phyloP scores from a whole-genome alignment of 495 filamentous ascomycete genomes.

The Penicillium parvum region DNA sequence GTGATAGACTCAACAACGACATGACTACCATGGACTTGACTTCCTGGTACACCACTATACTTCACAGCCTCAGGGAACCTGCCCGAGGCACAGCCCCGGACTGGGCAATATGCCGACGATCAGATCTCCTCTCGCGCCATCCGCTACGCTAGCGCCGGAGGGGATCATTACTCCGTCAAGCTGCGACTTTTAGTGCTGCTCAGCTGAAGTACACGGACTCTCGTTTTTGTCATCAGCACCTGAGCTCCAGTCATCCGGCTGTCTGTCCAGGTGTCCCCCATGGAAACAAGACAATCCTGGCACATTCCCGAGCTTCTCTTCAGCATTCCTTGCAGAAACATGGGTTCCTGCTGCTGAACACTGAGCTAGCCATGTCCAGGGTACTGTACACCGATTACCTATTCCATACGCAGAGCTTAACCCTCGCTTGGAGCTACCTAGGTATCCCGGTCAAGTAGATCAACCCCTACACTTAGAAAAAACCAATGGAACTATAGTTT shows the following conservation, averaged over 20 bases:
- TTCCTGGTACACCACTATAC: too few species aligned
- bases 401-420: not conserved
- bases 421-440: too few species aligned
- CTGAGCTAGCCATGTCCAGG: too few species aligned
- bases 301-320: slow-evolving; percentile 12
- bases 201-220: slow-evolving; percentile 2
- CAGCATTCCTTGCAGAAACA: slow-evolving; percentile 14
- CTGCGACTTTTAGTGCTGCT: not conserved
- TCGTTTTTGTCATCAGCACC: too few species aligned
- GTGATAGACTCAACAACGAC: too few species aligned
- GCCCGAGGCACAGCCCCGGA: not conserved
- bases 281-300: slow-evolving; percentile 14
- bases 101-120: slow-evolving; percentile 10
- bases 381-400: not conserved
- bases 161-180: slow-evolving; percentile 27
- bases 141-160: slow-evolving; percentile 17
- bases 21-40: too few species aligned
- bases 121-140: slow-evolving; percentile 23
- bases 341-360: slow-evolving; percentile 15
- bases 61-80: too few species aligned
- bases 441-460: not conserved
- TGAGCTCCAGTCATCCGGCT: too few species aligned
- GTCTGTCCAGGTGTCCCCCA: not conserved
- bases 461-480: not conserved
- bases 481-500: not conserved